Percentiles rank a stretch among this genome's conserved stretches.
Evolutionary conservation across 2,329 filamentous ascomycete genomes (phyloP).

Genomic region (Alternaria incomplexa): DNA sequence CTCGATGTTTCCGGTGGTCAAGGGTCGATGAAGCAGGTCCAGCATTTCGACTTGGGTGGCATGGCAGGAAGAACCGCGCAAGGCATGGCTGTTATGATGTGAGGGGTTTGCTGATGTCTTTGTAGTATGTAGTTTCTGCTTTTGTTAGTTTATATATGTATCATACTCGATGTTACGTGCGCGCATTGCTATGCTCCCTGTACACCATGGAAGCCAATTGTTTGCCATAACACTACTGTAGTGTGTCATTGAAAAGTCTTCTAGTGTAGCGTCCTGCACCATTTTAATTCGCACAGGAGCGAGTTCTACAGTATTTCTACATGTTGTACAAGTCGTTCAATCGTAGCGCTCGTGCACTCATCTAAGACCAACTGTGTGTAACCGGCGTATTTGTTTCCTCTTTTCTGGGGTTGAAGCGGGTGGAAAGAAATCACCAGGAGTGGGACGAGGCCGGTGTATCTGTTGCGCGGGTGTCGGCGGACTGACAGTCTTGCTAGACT

Average conservation of each 20-base stretch:
- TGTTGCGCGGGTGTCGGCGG: constrained; percentile 16
- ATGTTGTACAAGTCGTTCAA: neutral
- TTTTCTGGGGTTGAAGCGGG: constrained; percentile 16
- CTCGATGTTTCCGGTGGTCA: constrained; percentile 43
- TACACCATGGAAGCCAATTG: neutral
- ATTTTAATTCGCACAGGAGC: neutral
- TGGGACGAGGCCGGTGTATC: constrained; percentile 26
- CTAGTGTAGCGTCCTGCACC: neutral
- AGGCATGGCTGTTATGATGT: constrained; percentile 45
- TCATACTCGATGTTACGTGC: neutral
- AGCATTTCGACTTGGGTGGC: constrained; percentile 44
- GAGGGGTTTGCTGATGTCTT: neutral
- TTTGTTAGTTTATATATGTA: neutral
- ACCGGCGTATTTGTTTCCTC: constrained; percentile 28
- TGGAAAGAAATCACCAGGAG: constrained; percentile 37
- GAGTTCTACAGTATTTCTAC: neutral
- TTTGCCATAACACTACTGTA: neutral
- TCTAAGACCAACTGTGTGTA: constrained; percentile 26
- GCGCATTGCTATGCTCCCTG: neutral
- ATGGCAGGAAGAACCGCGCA: constrained; percentile 38
- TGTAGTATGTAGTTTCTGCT: neutral
- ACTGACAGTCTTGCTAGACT: neutral
- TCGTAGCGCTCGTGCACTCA: neutral
- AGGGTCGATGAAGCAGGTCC: constrained; percentile 40
- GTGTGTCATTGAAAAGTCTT: neutral